Base-by-base conservation (phyloP, 1,284 basidiomycete species). In the Volvariella surrecta region DNA sequence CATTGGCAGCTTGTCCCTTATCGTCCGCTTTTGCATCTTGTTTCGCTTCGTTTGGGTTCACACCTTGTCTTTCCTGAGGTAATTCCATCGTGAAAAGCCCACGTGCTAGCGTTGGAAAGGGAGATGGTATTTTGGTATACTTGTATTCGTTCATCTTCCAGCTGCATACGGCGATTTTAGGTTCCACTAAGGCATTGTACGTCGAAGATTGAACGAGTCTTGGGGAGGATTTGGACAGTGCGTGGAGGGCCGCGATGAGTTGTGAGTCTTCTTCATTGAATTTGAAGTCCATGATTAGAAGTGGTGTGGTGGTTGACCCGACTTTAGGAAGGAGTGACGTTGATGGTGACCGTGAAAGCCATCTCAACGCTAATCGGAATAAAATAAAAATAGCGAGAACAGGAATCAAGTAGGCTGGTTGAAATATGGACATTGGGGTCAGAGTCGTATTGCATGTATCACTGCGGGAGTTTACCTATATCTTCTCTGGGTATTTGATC, bases 141-240 rank as follows among this genome's bases (percentile, higher is more conserved):
- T 90, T 89, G 71, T 82, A 88, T 60, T 96, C 93, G 55, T 88
- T 86, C 90, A 96, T 92, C 68, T 90, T 94, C 93, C 92, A 97
- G 64, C 86, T 91, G 9, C 75, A 72, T 21, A 96, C 64, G 6
- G 57, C 55, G 49, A 82, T 67, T 2, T 56, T 53, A 0, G 75
- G 69, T 46, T 75, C 74, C 0, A 72, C 72, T 0, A 81, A 78
- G 0, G 72, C 76, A 1, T 56, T 35, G 54, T 85, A 81, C 2
- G 61, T 53, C 0, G 69, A 65, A 3, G 77, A 76, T 34, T 67
- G 70, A 39, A 87, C 70, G 32, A 88, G 65, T 57, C 80, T 85
- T 1, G 72, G 71, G 0, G 67, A 67, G 42, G 69, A 70, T 40
- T 69, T 64, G 2, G 79, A 71, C 4, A 85, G 53, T 0, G 52